Evolutionary conservation across 306 rosid species (phyloP), one percentile per base, ranked within the genome.

Genomic region (Lupinus albus): DNA sequence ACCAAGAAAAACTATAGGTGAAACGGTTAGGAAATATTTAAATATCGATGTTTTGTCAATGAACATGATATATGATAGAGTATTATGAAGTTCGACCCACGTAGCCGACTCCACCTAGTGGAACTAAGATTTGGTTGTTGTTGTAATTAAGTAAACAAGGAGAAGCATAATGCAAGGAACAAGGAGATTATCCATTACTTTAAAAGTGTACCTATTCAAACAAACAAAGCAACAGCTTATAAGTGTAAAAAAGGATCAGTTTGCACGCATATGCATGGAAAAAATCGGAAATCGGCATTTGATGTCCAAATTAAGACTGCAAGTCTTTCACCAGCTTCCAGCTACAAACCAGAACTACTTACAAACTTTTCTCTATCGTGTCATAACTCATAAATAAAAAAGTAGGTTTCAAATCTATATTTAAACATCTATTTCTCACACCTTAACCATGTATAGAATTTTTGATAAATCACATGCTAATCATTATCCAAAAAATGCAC

Each of bases 341-440:
- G 21, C 61, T 1, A 21, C 46, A 65, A 42, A 11, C 53, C 64
- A 52, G 35, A 53, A 51, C 53, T 13, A n/a, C 71, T 65, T 12
- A 46, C n/a, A 30, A 75, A 4, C 28, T 13, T 41, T 47, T 25
- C 11, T 39, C 45, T 58, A 58, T 13, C 54, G 4, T 0, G 30
- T 25, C 11, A 49, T 0, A 8, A 15, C 2, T 28, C 4, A 46
- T 14, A 44, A 11, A 44, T n/a, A 46, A 39, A 71, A 30, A 21
- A 4, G 45, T 66, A 13, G 44, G 51, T 4, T 58, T 28, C 52
- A 71, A 65, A 59, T 32, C 28, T 14, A 46, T 15, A 48, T 5
- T 18, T 30, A 25, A 28, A 5, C 38, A 33, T 1, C 38, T 5
- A 33, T 6, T 33, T 33, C 38, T 33, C 38, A 33, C 38, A 33